Base-by-base conservation (phyloP, 1,284 basidiomycete genomes). In the Cutaneotrichosporon mucoides region DNA sequence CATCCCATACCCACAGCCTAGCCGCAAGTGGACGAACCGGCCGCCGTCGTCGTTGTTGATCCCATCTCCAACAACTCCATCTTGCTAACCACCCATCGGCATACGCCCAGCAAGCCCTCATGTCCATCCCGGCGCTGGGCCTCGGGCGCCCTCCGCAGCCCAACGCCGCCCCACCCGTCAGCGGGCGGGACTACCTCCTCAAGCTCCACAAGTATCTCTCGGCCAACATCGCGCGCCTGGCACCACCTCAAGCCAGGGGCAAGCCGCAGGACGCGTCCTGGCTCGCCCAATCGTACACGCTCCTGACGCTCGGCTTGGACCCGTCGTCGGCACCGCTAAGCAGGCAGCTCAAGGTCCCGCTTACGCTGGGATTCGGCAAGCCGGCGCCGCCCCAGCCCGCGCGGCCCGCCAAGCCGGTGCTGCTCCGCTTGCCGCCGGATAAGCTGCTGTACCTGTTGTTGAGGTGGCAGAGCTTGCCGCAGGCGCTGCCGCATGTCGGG, bases 251-350 rank as follows among this genome's bases (percentile, higher is more conserved):
- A 48, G 24, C 53, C 59, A 13, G 38, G 38, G 15, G 37, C 36
- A 35, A 13, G 36, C 33, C 48, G 15, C 51, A 46, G 33, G 55
- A 50, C 42, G 63, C 68, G n/a, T 57, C 68, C 2, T 52, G 71
- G 51, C 50, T 76, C 3, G 68, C 70, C 49, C 77, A 79, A 59
- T 66, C 67, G 1, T 79, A 77, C 53, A 79, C 77, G 0, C 62
- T 79, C 16, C 65, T 77, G 40, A 79, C 77, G 0, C 70, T 79
- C 6, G 77, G 77, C 5, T 58, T 79, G 2, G 77, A 77, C 57
- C 76, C 77, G 0, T 66, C 59, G 24, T 75, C 73, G 0, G 69
- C 71, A 2, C 75, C 75, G 8, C 60, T 79, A 11, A 68, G 65
- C 8, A 61, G 68, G 3, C 67, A 64, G 43, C 42, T 77, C 46